A percentile compares a stretch with the other conserved stretches of the same genome.
These are phyloP conservation scores for Firmiana major DNA, from an alignment of 345 rosid species.

Conservation along the genomic window DNA sequence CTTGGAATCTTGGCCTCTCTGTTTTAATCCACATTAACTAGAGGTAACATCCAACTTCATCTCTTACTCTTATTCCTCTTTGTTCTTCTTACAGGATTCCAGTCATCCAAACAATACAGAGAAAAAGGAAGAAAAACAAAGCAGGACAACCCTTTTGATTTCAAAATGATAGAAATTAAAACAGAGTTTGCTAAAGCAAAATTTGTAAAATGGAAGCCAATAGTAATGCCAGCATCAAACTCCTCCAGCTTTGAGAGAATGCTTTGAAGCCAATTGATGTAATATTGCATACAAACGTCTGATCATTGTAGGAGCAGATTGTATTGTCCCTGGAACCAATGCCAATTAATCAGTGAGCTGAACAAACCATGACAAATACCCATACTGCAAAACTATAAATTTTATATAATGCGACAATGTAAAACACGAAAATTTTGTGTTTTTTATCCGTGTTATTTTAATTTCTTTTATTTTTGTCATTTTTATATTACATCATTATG, in stretches of 20 bases:
- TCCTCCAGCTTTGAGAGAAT: slow-evolving; percentile 28
- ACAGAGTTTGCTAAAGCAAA: slow-evolving; percentile 15
- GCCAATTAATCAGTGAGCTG: background rate
- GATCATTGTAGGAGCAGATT: slow-evolving; percentile 32
- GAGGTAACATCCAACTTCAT: background rate
- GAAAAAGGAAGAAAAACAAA: background rate
- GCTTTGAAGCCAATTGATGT: slow-evolving; percentile 20
- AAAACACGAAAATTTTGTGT: too few species aligned
- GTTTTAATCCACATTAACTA: too few species aligned
- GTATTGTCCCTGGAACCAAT: slow-evolving; percentile 34
- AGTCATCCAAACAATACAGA: background rate
- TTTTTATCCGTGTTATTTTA: too few species aligned
- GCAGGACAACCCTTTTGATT: background rate
- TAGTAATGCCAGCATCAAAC: slow-evolving; percentile 22
- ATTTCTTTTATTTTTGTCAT: too few species aligned
- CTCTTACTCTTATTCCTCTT: too few species aligned
- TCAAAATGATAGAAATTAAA: background rate
- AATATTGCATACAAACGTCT: slow-evolving; percentile 27
- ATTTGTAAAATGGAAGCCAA: slow-evolving; percentile 11
- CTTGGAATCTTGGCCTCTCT: too few species aligned
- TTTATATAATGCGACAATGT: background rate
- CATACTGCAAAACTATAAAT: background rate
- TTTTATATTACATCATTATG: too few species aligned
- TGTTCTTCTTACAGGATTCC: background rate
- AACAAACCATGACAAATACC: background rate